Conservation (phyloP, 2,329 filamentous ascomycete genomes). For the Plenodomus biglobosus region DNA sequence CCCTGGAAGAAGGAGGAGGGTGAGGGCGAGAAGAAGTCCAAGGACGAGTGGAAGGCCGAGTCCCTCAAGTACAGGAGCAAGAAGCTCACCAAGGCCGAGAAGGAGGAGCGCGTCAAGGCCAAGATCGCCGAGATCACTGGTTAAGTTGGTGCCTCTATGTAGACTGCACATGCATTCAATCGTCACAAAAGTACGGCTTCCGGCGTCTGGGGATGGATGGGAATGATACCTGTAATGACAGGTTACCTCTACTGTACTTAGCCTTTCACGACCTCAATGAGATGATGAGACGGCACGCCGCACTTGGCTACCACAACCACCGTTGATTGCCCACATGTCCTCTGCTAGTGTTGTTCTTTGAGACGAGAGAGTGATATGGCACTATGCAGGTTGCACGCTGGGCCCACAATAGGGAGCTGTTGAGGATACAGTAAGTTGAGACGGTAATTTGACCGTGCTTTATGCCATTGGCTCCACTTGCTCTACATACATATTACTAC, state of each 20-base stretch:
- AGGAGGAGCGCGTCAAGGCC: constrained; percentile 78
- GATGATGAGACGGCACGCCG: constrained; percentile 33
- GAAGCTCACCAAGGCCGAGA: constrained; percentile 85
- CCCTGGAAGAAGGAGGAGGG: constrained; percentile 88
- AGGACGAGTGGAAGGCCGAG: constrained; percentile 96
- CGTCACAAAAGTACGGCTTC: constrained; percentile 40
- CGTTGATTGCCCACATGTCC: constrained; percentile 3
- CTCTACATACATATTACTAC: too few species aligned
- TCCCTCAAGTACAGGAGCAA: constrained; percentile 80
- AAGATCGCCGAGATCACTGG: constrained; percentile 82
- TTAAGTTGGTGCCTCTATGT: constrained; percentile 25
- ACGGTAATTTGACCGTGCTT: too few species aligned
- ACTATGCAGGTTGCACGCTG: too few species aligned
- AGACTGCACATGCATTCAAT: constrained; percentile 24
- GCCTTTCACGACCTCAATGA: constrained; percentile 34
- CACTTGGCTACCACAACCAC: constrained; percentile 25
- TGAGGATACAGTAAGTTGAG: too few species aligned
- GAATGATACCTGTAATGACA: constrained; percentile 31
- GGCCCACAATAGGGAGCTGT: too few species aligned
- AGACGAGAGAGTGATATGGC: too few species aligned
- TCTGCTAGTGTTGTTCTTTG: neutral
- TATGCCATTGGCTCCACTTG: too few species aligned
- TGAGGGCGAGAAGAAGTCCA: constrained; percentile 85
- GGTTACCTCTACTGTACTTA: constrained; percentile 32
- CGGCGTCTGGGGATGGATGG: constrained; percentile 41